phyloP scores from a whole-genome alignment of 139 green algal species.

The Chlamydomonas eustigma region DNA sequence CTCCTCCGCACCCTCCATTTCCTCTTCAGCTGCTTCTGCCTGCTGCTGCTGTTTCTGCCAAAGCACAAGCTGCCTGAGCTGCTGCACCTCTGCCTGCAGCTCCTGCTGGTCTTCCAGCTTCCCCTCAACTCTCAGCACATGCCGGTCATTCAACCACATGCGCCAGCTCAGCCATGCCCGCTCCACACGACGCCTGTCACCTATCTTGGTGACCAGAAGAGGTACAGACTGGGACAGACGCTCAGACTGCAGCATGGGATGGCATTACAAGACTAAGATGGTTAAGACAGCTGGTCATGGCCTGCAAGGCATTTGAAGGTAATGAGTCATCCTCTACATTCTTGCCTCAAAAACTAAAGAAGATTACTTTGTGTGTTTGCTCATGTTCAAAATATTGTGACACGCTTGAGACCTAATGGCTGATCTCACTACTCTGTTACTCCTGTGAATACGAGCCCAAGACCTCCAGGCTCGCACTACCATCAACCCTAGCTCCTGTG shows the following conservation, averaged over 20 bases:
- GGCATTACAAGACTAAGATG: too few species aligned
- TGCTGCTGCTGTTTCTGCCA: not conserved
- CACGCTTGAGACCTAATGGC: too few species aligned
- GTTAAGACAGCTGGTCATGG: too few species aligned
- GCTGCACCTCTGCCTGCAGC: not conserved
- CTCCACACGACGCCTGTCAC: constrained; percentile 30
- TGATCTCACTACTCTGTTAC: not conserved
- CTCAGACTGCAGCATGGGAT: not conserved
- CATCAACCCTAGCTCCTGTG: not conserved
- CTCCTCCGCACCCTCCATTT: not conserved
- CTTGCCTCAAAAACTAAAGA: too few species aligned
- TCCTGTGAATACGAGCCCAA: not conserved
- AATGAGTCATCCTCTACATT: too few species aligned
- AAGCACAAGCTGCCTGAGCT: not conserved
- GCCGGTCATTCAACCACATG: constrained; percentile 7
- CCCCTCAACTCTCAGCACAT: not conserved
- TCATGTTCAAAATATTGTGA: too few species aligned
- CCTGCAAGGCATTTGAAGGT: too few species aligned
- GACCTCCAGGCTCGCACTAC: not conserved
- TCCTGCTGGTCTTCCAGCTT: not conserved
- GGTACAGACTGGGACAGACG: constrained; percentile 12
- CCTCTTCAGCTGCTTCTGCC: not conserved
- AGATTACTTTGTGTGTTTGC: too few species aligned
- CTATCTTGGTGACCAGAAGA: constrained; percentile 19
- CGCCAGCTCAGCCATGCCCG: constrained; percentile 31